Evolutionary conservation across 768 basidiomycete genomes (phyloP), one percentile per base, ranked within the genome.

Genomic region (Russula brevipes): DNA sequence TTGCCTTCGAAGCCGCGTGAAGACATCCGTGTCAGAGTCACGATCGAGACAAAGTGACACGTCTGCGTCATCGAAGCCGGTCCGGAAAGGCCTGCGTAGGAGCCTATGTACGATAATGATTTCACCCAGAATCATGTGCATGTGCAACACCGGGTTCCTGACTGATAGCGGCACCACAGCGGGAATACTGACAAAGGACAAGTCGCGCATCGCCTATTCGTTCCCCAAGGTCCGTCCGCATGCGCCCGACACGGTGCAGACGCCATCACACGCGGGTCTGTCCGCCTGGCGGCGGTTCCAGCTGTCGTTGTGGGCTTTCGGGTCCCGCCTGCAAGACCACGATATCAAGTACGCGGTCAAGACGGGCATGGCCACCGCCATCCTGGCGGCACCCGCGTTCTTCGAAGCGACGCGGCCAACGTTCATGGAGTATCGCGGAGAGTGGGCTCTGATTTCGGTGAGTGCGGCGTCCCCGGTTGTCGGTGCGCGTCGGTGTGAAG

Each of bases 361-460:
- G 74, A 87, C 85, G 8, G 93, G 89, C 24, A 84, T 91, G 77
- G 89, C 89, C 1, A 85, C 86, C 47, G 89, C 91, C 0, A 74
- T 97, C 31, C 78, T 98, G 4, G 88, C 94, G 0, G 81, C 88
- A 0, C 94, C 95, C 2, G 95, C 95, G 0, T 98, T 96, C 74
- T 86, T 91, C 63, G 88, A 90, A 57, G 65, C 73, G 17, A 94
- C 90, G 1, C 79, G 94, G 31, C 87, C 86, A 5, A 73, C 84
- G 4, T 98, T 97, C 70, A 78, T 91, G 47, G 82, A 86, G 52
- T 94, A 88, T 69, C 83, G 86, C 69, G 95, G 95, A 41, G 94
- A 98, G 75, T 99, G 96, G 96, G 94, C 94, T 1, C 76, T 99
- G 70, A 91, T 98, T 57, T 94, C 94, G 50, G 93, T 91, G 65